Percentiles rank a stretch among this genome's conserved stretches.
Conservation (phyloP, 208 protist species). For the Acanthamoeba lenticulata region DNA sequence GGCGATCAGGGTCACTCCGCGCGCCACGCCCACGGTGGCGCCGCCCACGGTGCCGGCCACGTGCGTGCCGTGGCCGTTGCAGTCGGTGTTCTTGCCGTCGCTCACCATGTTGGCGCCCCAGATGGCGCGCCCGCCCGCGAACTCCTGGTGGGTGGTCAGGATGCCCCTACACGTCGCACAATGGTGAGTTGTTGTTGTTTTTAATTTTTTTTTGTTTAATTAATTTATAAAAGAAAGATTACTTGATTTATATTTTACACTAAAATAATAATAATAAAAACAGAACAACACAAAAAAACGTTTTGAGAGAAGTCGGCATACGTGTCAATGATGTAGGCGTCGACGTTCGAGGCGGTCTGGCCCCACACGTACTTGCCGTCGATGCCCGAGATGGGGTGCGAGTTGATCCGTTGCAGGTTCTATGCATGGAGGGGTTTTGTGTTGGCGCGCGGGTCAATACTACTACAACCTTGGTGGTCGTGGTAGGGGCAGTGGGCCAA, state of each 20-base stretch:
- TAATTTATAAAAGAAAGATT: too few species aligned
- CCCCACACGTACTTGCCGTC: not conserved
- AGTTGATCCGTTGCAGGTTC: conserved; percentile 59
- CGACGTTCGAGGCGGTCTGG: not conserved
- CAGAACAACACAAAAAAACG: too few species aligned
- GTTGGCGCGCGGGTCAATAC: too few species aligned
- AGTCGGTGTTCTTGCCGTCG: conserved; percentile 59
- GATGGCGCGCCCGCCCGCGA: conserved; percentile 36
- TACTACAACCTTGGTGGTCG: too few species aligned
- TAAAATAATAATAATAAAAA: too few species aligned
- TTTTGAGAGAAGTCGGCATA: too few species aligned
- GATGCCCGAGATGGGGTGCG: not conserved
- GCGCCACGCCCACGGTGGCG: not conserved
- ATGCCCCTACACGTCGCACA: conserved; percentile 53
- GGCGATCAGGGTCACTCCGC: conserved; percentile 46
- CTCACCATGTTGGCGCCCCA: conserved; percentile 66
- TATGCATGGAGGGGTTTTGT: too few species aligned
- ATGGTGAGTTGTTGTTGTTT: too few species aligned
- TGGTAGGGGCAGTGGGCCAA: too few species aligned
- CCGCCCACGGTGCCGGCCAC: conserved; percentile 58
- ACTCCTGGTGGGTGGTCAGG: conserved; percentile 47
- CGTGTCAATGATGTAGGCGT: conserved; percentile 72
- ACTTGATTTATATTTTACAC: too few species aligned
- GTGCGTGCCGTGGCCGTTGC: conserved; percentile 76
- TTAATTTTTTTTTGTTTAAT: too few species aligned